These are phyloP conservation scores for Cladorrhinum sp. DNA, from an alignment of 2,329 filamentous ascomycete genomes.

Conservation along the genomic window DNA sequence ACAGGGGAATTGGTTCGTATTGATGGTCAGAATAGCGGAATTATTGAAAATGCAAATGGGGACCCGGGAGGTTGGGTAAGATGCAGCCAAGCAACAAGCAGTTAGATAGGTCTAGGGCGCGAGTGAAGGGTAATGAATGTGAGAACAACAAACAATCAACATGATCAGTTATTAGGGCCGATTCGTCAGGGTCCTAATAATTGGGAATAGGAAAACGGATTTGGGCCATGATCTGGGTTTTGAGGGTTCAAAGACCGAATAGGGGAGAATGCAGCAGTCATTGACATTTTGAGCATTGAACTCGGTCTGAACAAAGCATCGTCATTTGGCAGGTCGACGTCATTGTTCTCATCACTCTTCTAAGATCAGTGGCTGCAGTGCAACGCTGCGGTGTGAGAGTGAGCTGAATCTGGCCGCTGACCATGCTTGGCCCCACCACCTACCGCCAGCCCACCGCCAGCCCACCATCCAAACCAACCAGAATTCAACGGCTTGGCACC, in stretches of 20 bases:
- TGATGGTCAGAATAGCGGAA: not conserved
- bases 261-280: not conserved
- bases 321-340: constrained; percentile 20
- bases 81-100: not conserved
- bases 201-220: not conserved
- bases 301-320: constrained; percentile 10
- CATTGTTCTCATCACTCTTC: constrained; percentile 11
- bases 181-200: not conserved
- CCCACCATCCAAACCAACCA: not conserved
- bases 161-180: not conserved
- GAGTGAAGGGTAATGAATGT: not conserved
- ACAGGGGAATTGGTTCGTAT: not conserved
- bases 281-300: not conserved
- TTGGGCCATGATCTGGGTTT: not conserved
- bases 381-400: constrained; percentile 7
- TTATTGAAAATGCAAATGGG: not conserved
- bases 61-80: not conserved
- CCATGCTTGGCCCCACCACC: not conserved
- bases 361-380: constrained; percentile 10
- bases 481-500: not conserved
- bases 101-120: not conserved
- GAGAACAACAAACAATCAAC: not conserved
- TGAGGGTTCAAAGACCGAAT: not conserved
- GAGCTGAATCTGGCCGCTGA: constrained; percentile 8
- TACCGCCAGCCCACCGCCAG: not conserved